These are phyloP conservation scores for Herpetomonas samuelpessoai DNA, from an alignment of 208 protist genomes.

Conservation along the genomic window DNA sequence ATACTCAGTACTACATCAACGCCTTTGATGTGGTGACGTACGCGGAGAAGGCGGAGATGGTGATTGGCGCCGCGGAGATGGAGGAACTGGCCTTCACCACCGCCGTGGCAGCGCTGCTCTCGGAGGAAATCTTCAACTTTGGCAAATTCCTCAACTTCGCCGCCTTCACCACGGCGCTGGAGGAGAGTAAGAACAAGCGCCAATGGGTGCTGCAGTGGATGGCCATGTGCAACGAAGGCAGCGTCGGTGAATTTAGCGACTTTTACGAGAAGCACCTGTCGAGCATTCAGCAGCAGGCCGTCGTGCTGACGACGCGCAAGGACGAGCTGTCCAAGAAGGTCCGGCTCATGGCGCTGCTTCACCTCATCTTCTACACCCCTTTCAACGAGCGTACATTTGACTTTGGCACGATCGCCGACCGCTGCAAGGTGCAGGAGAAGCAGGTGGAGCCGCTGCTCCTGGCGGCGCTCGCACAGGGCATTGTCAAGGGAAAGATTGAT, in stretches of 20 bases:
- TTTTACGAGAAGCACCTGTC: constrained; percentile 42
- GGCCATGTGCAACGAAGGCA: constrained; percentile 75
- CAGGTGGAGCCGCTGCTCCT: constrained; percentile 95
- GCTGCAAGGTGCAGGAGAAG: constrained; percentile 56
- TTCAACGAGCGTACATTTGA: constrained; percentile 89
- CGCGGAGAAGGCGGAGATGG: constrained; percentile 75
- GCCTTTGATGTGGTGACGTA: constrained; percentile 79
- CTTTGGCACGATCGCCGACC: constrained; percentile 64
- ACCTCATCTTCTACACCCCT: constrained; percentile 94
- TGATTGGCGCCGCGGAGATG: constrained; percentile 56
- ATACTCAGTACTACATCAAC: constrained; percentile 83
- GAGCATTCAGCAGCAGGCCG: constrained; percentile 27
- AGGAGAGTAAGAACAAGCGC: constrained; percentile 23
- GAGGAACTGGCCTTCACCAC: constrained; percentile 66
- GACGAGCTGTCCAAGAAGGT: constrained; percentile 79
- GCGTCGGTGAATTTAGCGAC: constrained; percentile 64
- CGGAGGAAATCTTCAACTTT: constrained; percentile 87
- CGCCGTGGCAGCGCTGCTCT: constrained; percentile 72
- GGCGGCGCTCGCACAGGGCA: constrained; percentile 90
- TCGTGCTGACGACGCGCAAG: constrained; percentile 23
- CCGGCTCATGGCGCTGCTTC: constrained; percentile 93
- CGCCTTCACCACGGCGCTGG: constrained; percentile 38
- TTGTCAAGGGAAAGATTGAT: constrained; percentile 94
- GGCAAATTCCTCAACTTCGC: constrained; percentile 78
- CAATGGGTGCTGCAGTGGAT: constrained; percentile 75